These are phyloP conservation scores for Pochonia chlamydosporia DNA, from an alignment of 2,329 filamentous ascomycete species.

Conservation along the genomic window DNA sequence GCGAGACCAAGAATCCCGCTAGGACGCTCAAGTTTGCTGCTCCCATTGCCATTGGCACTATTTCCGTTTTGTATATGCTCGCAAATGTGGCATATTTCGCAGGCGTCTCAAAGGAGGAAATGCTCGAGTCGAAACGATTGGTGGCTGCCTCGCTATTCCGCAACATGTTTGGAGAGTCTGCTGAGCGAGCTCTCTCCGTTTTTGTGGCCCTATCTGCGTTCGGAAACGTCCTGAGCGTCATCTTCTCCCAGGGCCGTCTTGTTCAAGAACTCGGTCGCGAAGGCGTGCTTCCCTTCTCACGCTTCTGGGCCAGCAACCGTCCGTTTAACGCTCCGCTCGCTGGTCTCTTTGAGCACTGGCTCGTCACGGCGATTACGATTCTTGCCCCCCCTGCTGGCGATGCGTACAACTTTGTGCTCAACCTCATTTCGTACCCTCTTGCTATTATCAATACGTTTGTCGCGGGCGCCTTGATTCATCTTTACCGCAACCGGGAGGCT, in stretches of 20 bases:
- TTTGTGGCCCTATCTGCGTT: constrained; percentile 64
- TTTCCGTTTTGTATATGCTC: constrained; percentile 59
- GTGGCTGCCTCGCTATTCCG: constrained; percentile 50
- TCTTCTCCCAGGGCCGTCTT: constrained; percentile 62
- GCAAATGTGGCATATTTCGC: constrained; percentile 64
- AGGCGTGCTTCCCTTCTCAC: constrained; percentile 58
- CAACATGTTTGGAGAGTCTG: constrained; percentile 47
- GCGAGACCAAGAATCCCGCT: constrained; percentile 61
- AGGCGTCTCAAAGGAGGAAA: constrained; percentile 47
- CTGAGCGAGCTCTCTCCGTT: constrained; percentile 55
- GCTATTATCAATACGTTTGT: constrained; percentile 53
- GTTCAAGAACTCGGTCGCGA: constrained; percentile 62
- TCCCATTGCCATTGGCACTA: constrained; percentile 51
- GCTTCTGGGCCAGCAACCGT: constrained; percentile 57
- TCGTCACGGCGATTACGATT: constrained; percentile 59
- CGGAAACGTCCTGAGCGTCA: constrained; percentile 61
- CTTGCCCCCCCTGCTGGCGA: constrained; percentile 62
- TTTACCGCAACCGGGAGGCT: constrained; percentile 42
- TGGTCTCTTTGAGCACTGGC: constrained; percentile 58
- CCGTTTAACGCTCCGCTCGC: constrained; percentile 58
- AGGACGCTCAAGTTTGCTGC: constrained; percentile 61
- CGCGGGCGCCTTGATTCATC: constrained; percentile 44
- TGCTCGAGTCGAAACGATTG: constrained; percentile 43
- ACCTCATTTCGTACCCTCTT: constrained; percentile 60
- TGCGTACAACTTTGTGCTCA: constrained; percentile 58